These are phyloP conservation scores for Ogataea methanolica DNA, from an alignment of 805 yeast genomes.

Conservation along the genomic window DNA sequence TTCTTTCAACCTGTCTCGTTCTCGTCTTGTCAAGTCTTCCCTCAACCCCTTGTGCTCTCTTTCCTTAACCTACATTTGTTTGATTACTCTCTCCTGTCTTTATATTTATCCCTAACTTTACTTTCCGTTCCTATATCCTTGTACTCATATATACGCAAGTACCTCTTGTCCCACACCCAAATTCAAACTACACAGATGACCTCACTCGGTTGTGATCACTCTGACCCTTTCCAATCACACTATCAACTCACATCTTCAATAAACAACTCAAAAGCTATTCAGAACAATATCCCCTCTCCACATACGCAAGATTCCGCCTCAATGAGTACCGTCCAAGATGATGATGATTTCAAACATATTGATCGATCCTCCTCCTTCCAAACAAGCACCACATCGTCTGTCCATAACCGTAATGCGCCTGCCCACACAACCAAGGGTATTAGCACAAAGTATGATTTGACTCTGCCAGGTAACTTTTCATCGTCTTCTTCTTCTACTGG, in stretches of 20 bases:
- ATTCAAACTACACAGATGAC: no score
- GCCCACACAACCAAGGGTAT: neutral
- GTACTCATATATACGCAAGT: no score
- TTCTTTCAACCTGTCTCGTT: no score
- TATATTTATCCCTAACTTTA: no score
- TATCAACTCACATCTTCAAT: neutral
- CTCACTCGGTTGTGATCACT: no score
- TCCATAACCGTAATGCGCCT: constrained; percentile 2
- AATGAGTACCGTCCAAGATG: constrained; percentile 31
- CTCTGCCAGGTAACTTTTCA: neutral
- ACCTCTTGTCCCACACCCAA: no score
- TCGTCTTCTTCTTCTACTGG: constrained; percentile 2
- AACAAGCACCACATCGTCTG: constrained; percentile 31
- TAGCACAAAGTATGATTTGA: neutral
- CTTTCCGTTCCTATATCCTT: no score
- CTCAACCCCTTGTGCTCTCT: neutral
- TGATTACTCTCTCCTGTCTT: no score
- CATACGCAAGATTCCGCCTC: constrained; percentile 27
- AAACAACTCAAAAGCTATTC: neutral
- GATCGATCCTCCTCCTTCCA: constrained; percentile 34
- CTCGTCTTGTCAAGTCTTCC: no score
- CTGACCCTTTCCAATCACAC: neutral
- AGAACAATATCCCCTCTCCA: constrained; percentile 13
- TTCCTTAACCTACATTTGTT: no score
- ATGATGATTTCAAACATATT: constrained; percentile 27